phyloP scores from a whole-genome alignment of 306 rosid genomes.

The Purshia tridentata region DNA sequence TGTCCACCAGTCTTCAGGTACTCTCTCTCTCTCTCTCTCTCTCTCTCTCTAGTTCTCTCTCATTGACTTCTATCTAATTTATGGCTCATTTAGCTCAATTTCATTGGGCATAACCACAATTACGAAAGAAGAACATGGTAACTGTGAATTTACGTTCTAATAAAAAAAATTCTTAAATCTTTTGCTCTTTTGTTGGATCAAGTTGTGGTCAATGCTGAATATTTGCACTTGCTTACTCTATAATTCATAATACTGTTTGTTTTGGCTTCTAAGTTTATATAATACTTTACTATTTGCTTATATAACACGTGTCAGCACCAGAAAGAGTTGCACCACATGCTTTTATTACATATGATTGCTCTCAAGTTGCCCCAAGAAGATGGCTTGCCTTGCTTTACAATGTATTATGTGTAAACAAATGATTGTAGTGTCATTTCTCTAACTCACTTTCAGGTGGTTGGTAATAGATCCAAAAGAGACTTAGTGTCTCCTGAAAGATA shows the following conservation, averaged over 20 bases:
- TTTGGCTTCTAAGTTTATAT: neutral
- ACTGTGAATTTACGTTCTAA: neutral
- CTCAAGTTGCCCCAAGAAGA: neutral
- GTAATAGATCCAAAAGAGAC: neutral
- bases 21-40: slow-evolving; percentile 9
- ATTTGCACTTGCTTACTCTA: neutral
- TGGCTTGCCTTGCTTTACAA: neutral
- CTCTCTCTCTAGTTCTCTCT: slow-evolving; percentile 7
- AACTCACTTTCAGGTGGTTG: neutral
- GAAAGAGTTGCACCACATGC: too few relatives aligned
- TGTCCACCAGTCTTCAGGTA: slow-evolving; percentile 41
- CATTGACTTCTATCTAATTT: slow-evolving; percentile 1
- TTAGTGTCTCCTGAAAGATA: neutral
- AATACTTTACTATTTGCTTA: neutral
- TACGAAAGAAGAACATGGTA: neutral
- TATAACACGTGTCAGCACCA: too few relatives aligned
- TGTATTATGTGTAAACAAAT: neutral
- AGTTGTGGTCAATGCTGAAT: neutral
- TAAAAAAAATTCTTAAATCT: neutral
- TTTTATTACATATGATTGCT: too few relatives aligned
- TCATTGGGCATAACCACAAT: neutral
- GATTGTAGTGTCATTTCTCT: neutral
- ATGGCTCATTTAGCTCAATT: neutral
- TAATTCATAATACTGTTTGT: neutral
- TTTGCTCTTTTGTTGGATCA: neutral